Percentiles rank a stretch among this genome's conserved stretches.
Conservation (phyloP, 2,329 filamentous ascomycete genomes). For the Colletotrichum spinosum region DNA sequence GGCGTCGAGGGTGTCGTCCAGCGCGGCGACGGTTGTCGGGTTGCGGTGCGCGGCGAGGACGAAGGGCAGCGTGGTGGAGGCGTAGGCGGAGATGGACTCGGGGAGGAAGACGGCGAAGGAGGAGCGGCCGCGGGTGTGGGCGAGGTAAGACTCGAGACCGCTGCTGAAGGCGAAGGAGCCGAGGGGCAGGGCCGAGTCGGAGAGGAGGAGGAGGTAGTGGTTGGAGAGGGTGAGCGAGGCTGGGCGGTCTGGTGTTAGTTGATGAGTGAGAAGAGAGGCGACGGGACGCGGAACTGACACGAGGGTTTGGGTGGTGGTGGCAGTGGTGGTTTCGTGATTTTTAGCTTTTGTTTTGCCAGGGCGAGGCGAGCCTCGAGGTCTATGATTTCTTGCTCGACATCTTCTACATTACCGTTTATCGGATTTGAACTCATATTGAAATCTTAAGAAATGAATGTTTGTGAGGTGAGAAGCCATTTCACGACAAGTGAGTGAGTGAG, state of each 20-base stretch:
- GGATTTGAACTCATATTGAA: constrained; percentile 27
- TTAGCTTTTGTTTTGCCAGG: constrained; percentile 58
- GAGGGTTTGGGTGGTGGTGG: constrained; percentile 32
- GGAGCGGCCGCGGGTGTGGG: constrained; percentile 65
- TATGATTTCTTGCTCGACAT: constrained; percentile 65
- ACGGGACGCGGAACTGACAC: constrained; percentile 37
- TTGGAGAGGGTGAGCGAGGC: constrained; percentile 41
- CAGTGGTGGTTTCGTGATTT: constrained; percentile 6
- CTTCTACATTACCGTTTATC: constrained; percentile 30
- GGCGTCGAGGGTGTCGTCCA: constrained; percentile 84
- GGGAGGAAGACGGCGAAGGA: constrained; percentile 76
- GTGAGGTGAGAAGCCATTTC: no score
- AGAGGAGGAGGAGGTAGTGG: constrained; percentile 81
- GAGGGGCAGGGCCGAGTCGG: constrained; percentile 84
- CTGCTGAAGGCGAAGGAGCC: constrained; percentile 91
- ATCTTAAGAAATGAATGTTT: no score
- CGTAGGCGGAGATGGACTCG: constrained; percentile 77
- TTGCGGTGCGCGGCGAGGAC: constrained; percentile 74
- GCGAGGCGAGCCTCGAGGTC: constrained; percentile 67
- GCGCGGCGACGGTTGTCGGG: constrained; percentile 60
- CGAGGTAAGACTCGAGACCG: constrained; percentile 84
- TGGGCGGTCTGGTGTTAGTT: constrained; percentile 3
- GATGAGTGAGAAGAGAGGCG: constrained; percentile 14
- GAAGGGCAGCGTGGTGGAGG: constrained; percentile 80
- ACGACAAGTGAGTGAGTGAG: not conserved